phyloP scores from a whole-genome alignment of 192 early-diverging fungal genomes.

The Podila verticillata region DNA sequence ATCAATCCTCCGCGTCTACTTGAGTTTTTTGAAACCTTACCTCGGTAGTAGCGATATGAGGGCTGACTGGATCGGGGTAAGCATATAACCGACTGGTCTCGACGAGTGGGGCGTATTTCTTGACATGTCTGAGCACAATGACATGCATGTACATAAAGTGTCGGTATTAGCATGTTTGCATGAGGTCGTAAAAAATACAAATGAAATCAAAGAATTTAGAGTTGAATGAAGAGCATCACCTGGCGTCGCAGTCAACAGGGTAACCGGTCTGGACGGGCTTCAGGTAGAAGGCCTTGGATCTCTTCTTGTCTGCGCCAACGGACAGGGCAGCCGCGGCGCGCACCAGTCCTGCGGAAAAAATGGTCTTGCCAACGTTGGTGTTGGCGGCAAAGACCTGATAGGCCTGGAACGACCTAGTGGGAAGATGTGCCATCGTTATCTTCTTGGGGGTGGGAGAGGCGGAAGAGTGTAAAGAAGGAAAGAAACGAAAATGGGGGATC shows the following conservation, averaged over 20 bases:
- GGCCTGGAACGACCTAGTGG: constrained; percentile 64
- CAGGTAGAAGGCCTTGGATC: constrained; percentile 68
- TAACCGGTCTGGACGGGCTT: constrained; percentile 90
- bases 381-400: constrained; percentile 82
- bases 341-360: constrained; percentile 75
- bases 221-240: constrained; percentile 36
- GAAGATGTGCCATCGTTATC: constrained; percentile 44
- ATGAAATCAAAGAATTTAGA: not conserved
- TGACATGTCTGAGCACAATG: constrained; percentile 61
- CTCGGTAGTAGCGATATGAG: constrained; percentile 72
- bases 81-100: constrained; percentile 63
- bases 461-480: constrained; percentile 3
- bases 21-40: constrained; percentile 24
- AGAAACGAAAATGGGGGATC: not conserved
- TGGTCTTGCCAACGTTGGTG: constrained; percentile 86
- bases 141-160: not conserved
- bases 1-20: not conserved
- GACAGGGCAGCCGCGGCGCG: constrained; percentile 58
- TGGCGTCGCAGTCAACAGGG: constrained; percentile 79
- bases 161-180: not conserved
- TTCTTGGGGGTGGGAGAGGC: not conserved
- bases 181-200: not conserved
- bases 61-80: constrained; percentile 79
- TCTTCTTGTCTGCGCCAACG: constrained; percentile 46
- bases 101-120: constrained; percentile 54